These are phyloP conservation scores for Pleurotus tuber-regium DNA, from an alignment of 768 basidiomycete species.

Conservation along the genomic window DNA sequence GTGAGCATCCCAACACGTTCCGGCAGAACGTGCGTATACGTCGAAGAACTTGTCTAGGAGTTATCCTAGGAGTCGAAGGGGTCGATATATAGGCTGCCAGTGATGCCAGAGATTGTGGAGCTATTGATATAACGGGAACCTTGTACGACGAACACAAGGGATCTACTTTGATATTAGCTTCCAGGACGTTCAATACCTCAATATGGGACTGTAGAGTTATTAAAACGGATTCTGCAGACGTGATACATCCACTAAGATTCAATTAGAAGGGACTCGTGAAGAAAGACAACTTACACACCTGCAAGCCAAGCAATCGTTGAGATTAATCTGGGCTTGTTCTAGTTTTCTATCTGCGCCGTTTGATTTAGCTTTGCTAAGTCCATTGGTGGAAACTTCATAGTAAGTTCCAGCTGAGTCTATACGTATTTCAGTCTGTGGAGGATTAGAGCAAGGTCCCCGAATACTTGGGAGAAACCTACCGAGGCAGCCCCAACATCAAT, in stretches of 20 bases:
- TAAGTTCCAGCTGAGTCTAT: slow-evolving; percentile 86
- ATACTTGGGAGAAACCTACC: slow-evolving; percentile 23
- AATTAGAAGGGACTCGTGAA: background rate
- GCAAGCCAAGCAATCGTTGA: slow-evolving; percentile 98
- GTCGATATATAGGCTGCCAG: slow-evolving; percentile 65
- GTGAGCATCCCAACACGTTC: slow-evolving; percentile 67
- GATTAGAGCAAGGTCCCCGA: background rate
- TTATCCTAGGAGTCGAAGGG: slow-evolving; percentile 37
- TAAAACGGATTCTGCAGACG: slow-evolving; percentile 95
- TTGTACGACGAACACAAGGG: slow-evolving; percentile 38
- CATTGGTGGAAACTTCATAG: slow-evolving; percentile 65
- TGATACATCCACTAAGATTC: slow-evolving; percentile 86
- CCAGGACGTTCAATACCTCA: slow-evolving; percentile 83
- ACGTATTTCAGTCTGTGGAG: slow-evolving; percentile 80
- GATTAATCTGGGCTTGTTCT: slow-evolving; percentile 90
- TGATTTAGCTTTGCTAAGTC: slow-evolving; percentile 12
- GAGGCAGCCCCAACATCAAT: slow-evolving; percentile 31
- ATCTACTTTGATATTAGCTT: slow-evolving; percentile 44
- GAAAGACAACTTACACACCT: slow-evolving; percentile 53
- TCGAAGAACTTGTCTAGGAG: slow-evolving; percentile 60
- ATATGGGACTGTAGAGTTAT: slow-evolving; percentile 95
- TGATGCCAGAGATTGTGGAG: slow-evolving; percentile 84
- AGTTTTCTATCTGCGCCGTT: slow-evolving; percentile 53
- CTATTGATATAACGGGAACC: slow-evolving; percentile 78
- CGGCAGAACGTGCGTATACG: slow-evolving; percentile 72